Evolutionary conservation across 2,329 filamentous ascomycete species (phyloP).

Genomic region (Podosphaera xanthii): DNA sequence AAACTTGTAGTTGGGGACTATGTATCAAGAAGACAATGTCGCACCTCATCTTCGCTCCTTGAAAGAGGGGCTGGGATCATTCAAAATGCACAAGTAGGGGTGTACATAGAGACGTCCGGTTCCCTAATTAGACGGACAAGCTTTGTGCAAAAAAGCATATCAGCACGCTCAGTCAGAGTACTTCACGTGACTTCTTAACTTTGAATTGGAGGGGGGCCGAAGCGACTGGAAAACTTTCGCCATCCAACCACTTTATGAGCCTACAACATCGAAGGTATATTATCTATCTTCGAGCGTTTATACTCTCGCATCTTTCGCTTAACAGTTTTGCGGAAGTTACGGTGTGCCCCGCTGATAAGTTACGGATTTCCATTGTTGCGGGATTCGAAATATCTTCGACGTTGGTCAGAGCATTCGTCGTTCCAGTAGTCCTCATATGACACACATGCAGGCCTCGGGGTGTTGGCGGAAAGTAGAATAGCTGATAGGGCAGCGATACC

Average conservation of each 20-base stretch:
- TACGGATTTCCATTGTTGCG: neutral
- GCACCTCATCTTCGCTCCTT: too few relatives aligned
- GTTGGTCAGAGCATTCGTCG: neutral
- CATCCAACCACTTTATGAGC: neutral
- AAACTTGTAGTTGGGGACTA: neutral
- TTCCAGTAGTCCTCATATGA: neutral
- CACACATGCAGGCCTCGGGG: neutral
- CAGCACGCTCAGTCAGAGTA: too few relatives aligned
- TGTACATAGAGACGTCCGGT: too few relatives aligned
- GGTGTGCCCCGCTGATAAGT: neutral
- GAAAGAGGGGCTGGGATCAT: neutral
- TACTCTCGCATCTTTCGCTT: neutral
- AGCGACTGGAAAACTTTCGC: too few relatives aligned
- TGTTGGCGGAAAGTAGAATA: neutral
- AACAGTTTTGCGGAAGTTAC: neutral
- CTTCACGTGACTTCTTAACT: too few relatives aligned
- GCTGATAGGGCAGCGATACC: too few relatives aligned
- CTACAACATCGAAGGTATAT: neutral
- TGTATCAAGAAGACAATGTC: neutral
- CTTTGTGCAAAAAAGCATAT: too few relatives aligned
- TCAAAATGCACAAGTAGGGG: neutral
- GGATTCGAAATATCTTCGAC: neutral
- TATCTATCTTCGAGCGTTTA: neutral
- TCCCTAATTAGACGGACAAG: too few relatives aligned
- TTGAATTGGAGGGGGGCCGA: too few relatives aligned